Conservation (phyloP, 2,329 filamentous ascomycete genomes). For the Talaromyces sp. region DNA sequence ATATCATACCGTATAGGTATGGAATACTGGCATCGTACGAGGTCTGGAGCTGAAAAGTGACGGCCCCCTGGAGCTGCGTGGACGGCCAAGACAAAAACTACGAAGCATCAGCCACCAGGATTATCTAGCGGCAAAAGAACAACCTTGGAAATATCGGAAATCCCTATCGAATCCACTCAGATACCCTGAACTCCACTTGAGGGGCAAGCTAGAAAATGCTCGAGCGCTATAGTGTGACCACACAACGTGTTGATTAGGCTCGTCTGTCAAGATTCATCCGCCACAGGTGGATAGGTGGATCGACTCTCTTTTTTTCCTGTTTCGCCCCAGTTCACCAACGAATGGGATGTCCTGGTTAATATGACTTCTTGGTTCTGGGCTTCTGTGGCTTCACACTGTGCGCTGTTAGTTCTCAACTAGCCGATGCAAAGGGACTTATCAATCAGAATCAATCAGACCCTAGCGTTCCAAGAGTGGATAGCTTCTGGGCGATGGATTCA, state of each 20-base stretch:
- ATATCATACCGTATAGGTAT: neutral
- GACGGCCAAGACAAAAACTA: too few species aligned
- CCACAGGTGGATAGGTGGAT: conserved; percentile 4
- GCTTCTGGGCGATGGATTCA: neutral
- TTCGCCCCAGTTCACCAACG: neutral
- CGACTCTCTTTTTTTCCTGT: neutral
- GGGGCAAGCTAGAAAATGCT: neutral
- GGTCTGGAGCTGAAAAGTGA: neutral
- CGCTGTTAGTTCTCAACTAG: neutral
- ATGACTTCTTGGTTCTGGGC: neutral
- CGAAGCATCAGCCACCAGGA: too few species aligned
- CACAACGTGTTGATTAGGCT: neutral
- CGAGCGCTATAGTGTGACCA: neutral
- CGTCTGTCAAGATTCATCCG: neutral
- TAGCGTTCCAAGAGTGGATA: neutral
- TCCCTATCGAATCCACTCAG: neutral
- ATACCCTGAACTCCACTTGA: neutral
- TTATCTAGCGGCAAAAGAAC: too few species aligned
- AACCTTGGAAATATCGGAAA: too few species aligned
- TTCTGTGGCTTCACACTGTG: conserved; percentile 3
- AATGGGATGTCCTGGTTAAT: neutral
- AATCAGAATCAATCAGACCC: too few species aligned
- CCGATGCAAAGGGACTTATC: conserved; percentile 6
- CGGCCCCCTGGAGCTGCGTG: too few species aligned
- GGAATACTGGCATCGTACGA: neutral